A percentile compares a stretch with the other conserved stretches of the same genome.
These are phyloP conservation scores for Salix exigua DNA, from an alignment of 345 rosid species.

Conservation along the genomic window DNA sequence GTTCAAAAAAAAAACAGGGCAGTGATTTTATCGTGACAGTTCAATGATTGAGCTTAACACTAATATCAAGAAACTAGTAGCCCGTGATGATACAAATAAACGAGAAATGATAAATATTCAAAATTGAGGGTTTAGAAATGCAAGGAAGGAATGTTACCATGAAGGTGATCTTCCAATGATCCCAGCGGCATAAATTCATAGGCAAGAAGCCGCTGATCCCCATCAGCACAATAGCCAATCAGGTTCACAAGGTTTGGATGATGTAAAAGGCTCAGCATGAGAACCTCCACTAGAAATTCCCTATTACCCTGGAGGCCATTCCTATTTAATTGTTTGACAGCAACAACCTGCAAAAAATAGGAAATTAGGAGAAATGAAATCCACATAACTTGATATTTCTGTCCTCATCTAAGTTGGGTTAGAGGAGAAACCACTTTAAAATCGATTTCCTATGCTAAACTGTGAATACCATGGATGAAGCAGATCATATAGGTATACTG, in stretches of 20 bases:
- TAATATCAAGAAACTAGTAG: not conserved
- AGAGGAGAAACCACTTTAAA: not conserved
- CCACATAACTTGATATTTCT: not conserved
- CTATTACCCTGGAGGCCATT: conserved; percentile 98
- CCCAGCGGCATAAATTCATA: conserved; percentile 97
- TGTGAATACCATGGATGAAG: too few species aligned
- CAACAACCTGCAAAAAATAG: conserved; percentile 61
- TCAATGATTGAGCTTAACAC: not conserved
- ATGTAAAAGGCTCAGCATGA: conserved; percentile 98
- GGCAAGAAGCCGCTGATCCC: conserved; percentile 96
- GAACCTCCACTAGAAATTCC: conserved; percentile 96
- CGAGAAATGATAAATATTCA: not conserved
- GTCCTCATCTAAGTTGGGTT: not conserved
- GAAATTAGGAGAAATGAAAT: not conserved
- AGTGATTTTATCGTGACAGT: not conserved
- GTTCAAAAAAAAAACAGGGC: too few species aligned
- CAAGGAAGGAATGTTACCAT: conserved; percentile 44
- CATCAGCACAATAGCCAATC: conserved; percentile 99
- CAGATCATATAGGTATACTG: too few species aligned
- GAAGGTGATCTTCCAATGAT: conserved; percentile 98
- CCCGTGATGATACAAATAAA: not conserved
- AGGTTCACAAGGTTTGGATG: conserved; percentile 91
- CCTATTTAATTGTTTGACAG: conserved; percentile 90
- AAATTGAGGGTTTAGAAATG: conserved; percentile 3
- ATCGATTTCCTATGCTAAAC: too few species aligned